Conservation (phyloP, 306 rosid genomes). For the Lathyrus sativus region DNA sequence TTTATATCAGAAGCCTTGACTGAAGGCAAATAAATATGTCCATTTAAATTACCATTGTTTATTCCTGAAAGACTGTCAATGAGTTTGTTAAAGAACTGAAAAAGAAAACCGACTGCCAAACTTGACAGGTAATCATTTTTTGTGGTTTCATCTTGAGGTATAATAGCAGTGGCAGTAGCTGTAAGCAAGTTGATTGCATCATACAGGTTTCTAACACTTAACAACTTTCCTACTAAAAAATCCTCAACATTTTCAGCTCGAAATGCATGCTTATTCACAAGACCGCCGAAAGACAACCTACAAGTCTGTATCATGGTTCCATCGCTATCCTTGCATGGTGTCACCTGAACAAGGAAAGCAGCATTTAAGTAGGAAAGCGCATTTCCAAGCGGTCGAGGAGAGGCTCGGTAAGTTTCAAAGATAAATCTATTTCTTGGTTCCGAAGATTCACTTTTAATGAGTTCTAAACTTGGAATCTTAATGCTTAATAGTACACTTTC, state of each 20-base stretch:
- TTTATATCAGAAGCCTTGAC: constrained; percentile 24
- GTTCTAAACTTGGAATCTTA: constrained; percentile 61
- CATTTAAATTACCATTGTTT: constrained; percentile 28
- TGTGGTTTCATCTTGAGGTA: constrained; percentile 57
- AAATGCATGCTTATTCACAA: constrained; percentile 68
- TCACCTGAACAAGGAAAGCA: constrained; percentile 71
- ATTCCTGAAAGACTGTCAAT: constrained; percentile 39
- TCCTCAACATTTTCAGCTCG: constrained; percentile 73
- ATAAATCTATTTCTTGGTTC: constrained; percentile 38
- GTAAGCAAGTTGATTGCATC: constrained; percentile 62
- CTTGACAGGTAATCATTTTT: constrained; percentile 64
- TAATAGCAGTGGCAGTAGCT: constrained; percentile 44
- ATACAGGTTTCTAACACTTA: constrained; percentile 48
- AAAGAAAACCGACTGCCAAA: constrained; percentile 80
- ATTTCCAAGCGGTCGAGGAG: constrained; percentile 87
- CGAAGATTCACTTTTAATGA: constrained; percentile 35
- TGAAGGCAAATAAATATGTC: constrained; percentile 8
- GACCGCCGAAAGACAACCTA: constrained; percentile 72
- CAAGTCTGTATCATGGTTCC: constrained; percentile 52
- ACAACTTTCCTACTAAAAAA: constrained; percentile 59
- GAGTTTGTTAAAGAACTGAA: constrained; percentile 65
- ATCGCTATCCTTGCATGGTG: constrained; percentile 49
- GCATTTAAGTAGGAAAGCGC: constrained; percentile 74
- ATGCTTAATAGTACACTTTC: constrained; percentile 58
- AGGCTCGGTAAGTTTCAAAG: constrained; percentile 79